A percentile compares a stretch with the other conserved stretches of the same genome.
phyloP scores from a whole-genome alignment of 331 rosid species.

The Arachis monticola region DNA sequence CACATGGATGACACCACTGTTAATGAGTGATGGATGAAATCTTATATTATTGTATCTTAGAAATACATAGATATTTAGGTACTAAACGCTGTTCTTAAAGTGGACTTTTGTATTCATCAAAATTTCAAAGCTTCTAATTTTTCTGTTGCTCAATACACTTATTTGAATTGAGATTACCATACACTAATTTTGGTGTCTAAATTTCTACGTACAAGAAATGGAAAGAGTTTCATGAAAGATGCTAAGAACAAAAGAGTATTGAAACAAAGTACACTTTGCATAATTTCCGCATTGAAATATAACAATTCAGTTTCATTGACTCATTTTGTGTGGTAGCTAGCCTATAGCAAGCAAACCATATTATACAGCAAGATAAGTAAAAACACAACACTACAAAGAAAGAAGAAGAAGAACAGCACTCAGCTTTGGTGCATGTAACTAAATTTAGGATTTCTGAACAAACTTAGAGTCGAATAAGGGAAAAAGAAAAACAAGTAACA shows the following conservation, averaged over 20 bases:
- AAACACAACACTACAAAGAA: neutral
- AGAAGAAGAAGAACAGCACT: constrained; percentile 9
- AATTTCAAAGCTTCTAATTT: no score
- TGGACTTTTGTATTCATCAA: no score
- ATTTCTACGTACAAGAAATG: no score
- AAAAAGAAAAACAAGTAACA: neutral
- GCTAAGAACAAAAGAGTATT: neutral
- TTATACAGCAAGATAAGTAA: constrained; percentile 30
- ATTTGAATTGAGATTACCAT: no score
- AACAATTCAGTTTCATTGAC: constrained; percentile 39
- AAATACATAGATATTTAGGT: neutral
- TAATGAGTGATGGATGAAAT: neutral
- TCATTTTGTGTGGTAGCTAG: constrained; percentile 35
- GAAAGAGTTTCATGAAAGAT: neutral
- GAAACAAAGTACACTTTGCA: neutral
- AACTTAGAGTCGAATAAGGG: neutral
- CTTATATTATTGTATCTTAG: neutral
- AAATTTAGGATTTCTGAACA: constrained; percentile 32
- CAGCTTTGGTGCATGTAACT: constrained; percentile 38
- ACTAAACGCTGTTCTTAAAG: neutral
- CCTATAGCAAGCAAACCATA: constrained; percentile 33
- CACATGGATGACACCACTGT: neutral
- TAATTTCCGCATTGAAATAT: constrained; percentile 35
- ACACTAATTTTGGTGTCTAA: no score
- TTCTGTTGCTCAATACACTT: no score